These are phyloP conservation scores for Porogramme epimiltina DNA, from an alignment of 1,284 basidiomycete species.

Conservation along the genomic window DNA sequence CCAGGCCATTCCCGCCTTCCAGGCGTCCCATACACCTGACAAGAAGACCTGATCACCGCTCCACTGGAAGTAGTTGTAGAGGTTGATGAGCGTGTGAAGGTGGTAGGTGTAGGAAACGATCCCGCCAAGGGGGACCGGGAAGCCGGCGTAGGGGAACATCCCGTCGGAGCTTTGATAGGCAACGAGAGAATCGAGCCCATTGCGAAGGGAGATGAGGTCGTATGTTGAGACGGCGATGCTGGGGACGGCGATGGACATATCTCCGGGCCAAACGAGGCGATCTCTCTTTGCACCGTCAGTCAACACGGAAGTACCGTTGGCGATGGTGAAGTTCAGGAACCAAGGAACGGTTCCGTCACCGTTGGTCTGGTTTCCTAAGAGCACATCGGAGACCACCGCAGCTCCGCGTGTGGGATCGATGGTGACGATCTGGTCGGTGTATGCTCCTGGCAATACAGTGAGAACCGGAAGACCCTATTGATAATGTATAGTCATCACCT, in stretches of 20 bases:
- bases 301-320: conserved; percentile 11
- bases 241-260: conserved; percentile 20
- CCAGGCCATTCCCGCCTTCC: conserved; percentile 18
- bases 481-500: background rate
- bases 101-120: conserved; percentile 20
- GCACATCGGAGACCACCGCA: conserved; percentile 1
- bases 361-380: background rate
- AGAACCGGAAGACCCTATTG: too few species aligned
- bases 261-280: conserved; percentile 21
- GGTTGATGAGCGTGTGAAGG: conserved; percentile 18
- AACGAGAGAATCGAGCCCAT: conserved; percentile 19
- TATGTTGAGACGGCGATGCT: conserved; percentile 17
- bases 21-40: conserved; percentile 11
- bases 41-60: conserved; percentile 16
- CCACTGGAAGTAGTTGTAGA: conserved; percentile 20
- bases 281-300: conserved; percentile 21
- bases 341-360: conserved; percentile 11
- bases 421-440: conserved; percentile 17
- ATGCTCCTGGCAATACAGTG: conserved; percentile 8
- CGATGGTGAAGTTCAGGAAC: conserved; percentile 17
- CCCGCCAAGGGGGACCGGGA: conserved; percentile 11
- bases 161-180: conserved; percentile 9
- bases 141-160: conserved; percentile 13
- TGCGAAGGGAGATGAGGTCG: conserved; percentile 19
- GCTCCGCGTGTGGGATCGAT: conserved; percentile 16